Conservation (phyloP, 1,139 yeast genomes). For the Geotrichum aggregatum region DNA sequence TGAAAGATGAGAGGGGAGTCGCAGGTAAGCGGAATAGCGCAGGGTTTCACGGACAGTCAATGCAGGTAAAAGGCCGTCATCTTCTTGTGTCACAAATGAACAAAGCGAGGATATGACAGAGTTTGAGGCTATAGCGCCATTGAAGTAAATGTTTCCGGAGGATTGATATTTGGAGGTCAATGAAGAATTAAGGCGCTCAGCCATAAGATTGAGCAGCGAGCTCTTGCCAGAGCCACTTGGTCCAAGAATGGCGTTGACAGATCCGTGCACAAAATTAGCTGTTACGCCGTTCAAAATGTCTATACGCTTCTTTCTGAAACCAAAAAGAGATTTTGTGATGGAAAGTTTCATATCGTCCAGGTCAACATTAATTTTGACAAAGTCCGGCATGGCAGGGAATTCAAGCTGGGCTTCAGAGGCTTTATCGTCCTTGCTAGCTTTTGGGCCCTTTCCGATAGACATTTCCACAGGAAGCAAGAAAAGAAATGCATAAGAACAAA, state of each 20-base stretch:
- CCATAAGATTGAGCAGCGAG: constrained; percentile 61
- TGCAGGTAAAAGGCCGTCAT: constrained; percentile 62
- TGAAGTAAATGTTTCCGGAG: constrained; percentile 46
- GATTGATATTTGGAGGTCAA: constrained; percentile 38
- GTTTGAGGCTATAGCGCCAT: constrained; percentile 44
- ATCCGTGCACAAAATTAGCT: constrained; percentile 58
- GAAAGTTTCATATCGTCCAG: constrained; percentile 26
- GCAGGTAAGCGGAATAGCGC: constrained; percentile 62
- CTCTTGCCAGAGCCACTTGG: constrained; percentile 89
- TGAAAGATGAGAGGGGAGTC: constrained; percentile 43
- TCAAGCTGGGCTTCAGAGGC: constrained; percentile 3
- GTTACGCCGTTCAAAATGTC: constrained; percentile 49
- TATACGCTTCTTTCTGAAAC: constrained; percentile 26
- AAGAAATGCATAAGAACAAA: constrained; percentile 45
- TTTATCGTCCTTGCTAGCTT: constrained; percentile 10
- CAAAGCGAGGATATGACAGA: constrained; percentile 51
- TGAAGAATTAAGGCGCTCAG: constrained; percentile 55
- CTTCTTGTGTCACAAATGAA: constrained; percentile 77
- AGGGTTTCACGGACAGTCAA: constrained; percentile 77
- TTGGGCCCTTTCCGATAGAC: constrained; percentile 41
- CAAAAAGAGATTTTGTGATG: constrained; percentile 12
- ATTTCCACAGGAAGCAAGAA: constrained; percentile 46
- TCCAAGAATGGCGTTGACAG: constrained; percentile 81
- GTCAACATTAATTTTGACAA: constrained; percentile 22
- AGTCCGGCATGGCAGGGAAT: constrained; percentile 36